Evolutionary conservation across 1,284 basidiomycete species (phyloP), one percentile per base, ranked within the genome.

Genomic region (Phaffia rhodozyma): DNA sequence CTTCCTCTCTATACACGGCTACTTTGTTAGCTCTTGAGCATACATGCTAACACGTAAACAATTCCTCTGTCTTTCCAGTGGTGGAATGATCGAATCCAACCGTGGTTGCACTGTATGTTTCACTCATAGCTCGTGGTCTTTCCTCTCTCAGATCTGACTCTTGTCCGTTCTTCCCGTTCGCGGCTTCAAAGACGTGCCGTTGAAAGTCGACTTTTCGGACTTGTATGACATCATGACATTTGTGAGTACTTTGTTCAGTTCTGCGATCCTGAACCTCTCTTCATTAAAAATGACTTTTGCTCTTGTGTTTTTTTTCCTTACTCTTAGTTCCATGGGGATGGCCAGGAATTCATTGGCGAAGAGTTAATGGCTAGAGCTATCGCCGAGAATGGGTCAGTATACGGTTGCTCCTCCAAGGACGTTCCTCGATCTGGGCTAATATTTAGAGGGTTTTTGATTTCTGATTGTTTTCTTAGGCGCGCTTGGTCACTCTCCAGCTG

Each of bases 141-240:
- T 23, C 29, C 6, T 32, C 30, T 16, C 0, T 6, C 55, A n/a
- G 21, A 5, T 34, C 7, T 43, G 38, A 43, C 13, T 11, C 9
- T 34, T 34, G 32, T 43, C 38, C 38, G 7, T 7, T 7, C 13
- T 43, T 43, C 13, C 16, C 16, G 13, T 43, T 43, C 13, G 13
- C 13, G 6, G 16, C 5, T 43, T 11, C 16, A 9, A 60, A 51
- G 61, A 58, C 30, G 56, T 66, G 1, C 64, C 64, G 20, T 43
- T 60, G n/a, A 62, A 61, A 43, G 54, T 66, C 43, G 60, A 66
- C 64, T 66, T 52, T 32, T 53, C 55, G 27, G 64, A 66, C 21
- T 23, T 66, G 18, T 66, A 66, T 60, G 64, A 65, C 59, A 57
- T 60, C 49, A 61, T 58, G 55, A 4, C 55, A 5, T 65, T 65